Base-by-base conservation (phyloP, 192 early-diverging fungal species). In the Backusella morwellensis region DNA sequence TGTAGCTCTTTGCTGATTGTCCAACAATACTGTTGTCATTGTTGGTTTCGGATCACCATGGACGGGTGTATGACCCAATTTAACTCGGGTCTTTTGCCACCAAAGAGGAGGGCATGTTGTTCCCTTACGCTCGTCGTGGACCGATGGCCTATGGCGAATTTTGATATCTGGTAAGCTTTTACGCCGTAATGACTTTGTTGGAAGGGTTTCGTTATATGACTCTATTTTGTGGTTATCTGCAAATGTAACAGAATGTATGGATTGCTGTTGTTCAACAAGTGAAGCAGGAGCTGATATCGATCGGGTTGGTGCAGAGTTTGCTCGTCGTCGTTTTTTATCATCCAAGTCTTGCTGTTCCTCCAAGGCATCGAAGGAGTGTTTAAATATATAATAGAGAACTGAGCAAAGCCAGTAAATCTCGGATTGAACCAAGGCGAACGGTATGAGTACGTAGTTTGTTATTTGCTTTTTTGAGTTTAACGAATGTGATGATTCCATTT, bases 51-150 rank as follows among this genome's bases (percentile, higher is more conserved):
- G 56, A 63, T 63, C 56, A 63, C 56, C 56, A 29, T 63, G 56
- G 12, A 63, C 56, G 26, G 56, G 56, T 63, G 56, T 29, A 63
- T 63, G 56, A 63, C 56, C 56, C 56, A 26, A 26, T 26, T 29
- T 63, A 23, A 63, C 56, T 11, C 68, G 68, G 35, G 68, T 70
- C 68, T 40, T 70, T 41, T 70, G 68, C 68, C 68, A 70, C 68
- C 68, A 70, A 11, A 41, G 36, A 21, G 68, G 68, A 23, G 68
- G 68, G 7, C 68, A 70, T 19, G 68, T 70, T 21, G n/a, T 70
- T 70, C 68, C 68, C 15, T 26, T 70, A 36, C 68, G 68, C 35
- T 70, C 68, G 68, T 70, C 68, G 1, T 40, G 38, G 4, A 23
- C n/a, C 5, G 35, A 40, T 4, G 68, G 68, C 41, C 68, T 63